Conservation (phyloP, 176 grass and related monocot species). For the Musa acuminata region DNA sequence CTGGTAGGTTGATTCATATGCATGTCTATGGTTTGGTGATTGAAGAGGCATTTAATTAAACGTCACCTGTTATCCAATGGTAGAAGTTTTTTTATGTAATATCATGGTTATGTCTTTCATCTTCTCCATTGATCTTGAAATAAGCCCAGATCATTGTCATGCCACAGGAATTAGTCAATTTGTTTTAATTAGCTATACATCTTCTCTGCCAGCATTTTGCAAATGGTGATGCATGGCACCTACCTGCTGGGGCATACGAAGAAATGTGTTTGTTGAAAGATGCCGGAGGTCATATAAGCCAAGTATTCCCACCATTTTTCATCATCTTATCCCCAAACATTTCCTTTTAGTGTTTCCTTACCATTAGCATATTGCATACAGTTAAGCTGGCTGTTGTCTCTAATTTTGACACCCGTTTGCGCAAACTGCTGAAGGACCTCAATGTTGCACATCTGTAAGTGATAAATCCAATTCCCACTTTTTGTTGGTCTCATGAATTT, state of each 20-base stretch:
- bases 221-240: constrained; percentile 67
- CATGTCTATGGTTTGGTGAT: too few species aligned
- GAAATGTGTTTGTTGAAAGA: constrained; percentile 47
- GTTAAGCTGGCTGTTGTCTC: constrained; percentile 92
- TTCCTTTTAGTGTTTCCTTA: constrained; percentile 13
- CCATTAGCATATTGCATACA: constrained; percentile 35
- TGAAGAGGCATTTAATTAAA: too few species aligned
- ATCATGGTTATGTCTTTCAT: too few species aligned
- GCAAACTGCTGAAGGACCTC: constrained; percentile 66
- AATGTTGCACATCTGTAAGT: constrained; percentile 66
- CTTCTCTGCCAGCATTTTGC: constrained; percentile 43
- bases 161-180: neutral
- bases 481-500: neutral
- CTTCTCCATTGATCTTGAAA: too few species aligned
- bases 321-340: neutral
- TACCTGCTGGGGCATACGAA: constrained; percentile 53
- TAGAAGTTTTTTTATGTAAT: too few species aligned
- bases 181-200: neutral
- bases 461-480: neutral
- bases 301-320: constrained; percentile 27
- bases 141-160: too few species aligned
- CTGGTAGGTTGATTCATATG: too few species aligned
- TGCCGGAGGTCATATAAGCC: constrained; percentile 57
- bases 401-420: constrained; percentile 75
- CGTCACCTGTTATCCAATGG: too few species aligned